A percentile compares a stretch with the other conserved stretches of the same genome.
phyloP scores from a whole-genome alignment of 805 yeast species.

The Myxozyma mucilagina region DNA sequence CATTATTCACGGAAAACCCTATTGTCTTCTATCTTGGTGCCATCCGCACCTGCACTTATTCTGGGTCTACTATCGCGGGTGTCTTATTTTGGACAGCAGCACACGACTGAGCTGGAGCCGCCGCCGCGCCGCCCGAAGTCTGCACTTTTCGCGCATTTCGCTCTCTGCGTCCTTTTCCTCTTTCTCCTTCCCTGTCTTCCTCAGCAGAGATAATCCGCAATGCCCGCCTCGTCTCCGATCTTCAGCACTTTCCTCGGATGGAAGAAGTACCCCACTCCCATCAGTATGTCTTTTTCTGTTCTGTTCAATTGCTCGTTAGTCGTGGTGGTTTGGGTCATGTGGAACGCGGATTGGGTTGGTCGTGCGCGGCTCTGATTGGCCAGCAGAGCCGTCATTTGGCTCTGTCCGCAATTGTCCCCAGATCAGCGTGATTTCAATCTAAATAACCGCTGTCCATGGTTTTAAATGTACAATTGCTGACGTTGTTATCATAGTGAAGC shows the following conservation, averaged over 20 bases:
- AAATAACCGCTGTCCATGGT: neutral
- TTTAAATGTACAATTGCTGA: neutral
- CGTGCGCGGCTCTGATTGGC: slow-evolving; percentile 19
- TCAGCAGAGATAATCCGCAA: neutral
- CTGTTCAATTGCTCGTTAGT: neutral
- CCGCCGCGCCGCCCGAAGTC: neutral
- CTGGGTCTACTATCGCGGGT: too few relatives aligned
- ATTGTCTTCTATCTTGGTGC: too few relatives aligned
- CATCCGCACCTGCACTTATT: too few relatives aligned
- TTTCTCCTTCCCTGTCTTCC: neutral
- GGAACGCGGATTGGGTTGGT: neutral
- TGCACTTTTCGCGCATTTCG: neutral
- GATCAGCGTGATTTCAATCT: neutral
- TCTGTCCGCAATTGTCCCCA: neutral
- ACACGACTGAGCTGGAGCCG: neutral
- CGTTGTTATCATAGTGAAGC: slow-evolving; percentile 48
- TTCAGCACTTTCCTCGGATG: slow-evolving; percentile 14
- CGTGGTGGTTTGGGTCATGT: neutral
- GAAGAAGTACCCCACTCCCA: slow-evolving; percentile 37
- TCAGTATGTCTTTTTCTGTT: slow-evolving; percentile 32
- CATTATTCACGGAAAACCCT: too few relatives aligned
- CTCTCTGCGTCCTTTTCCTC: neutral
- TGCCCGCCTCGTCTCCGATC: slow-evolving; percentile 5
- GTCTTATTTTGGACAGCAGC: neutral
- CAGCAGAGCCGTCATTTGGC: neutral